Percentiles rank a stretch among this genome's conserved stretches.
phyloP scores from a whole-genome alignment of 257 asterid genomes.

The Fraxinus quadrangulata region DNA sequence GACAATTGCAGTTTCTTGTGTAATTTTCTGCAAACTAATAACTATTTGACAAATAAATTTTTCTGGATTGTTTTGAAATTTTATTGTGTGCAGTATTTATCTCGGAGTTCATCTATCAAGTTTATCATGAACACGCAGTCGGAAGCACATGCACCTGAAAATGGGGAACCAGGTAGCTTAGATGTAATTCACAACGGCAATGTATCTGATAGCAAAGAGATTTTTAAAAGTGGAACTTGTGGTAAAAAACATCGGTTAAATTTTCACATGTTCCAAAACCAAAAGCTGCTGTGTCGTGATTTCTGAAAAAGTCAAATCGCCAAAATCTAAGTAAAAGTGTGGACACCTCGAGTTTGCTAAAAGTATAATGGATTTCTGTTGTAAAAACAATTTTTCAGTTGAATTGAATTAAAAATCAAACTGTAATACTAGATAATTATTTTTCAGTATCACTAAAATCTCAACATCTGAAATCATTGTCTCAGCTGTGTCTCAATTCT shows the following conservation, averaged over 20 bases:
- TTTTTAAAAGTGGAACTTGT: conserved; percentile 46
- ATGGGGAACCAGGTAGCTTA: conserved; percentile 42
- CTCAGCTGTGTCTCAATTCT: neutral
- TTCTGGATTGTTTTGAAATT: conserved; percentile 21
- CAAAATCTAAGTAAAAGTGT: conserved; percentile 12
- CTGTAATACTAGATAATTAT: neutral
- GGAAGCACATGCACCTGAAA: conserved; percentile 43
- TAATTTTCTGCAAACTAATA: conserved; percentile 21
- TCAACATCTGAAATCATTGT: neutral
- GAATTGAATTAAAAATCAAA: neutral
- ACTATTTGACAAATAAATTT: conserved; percentile 13
- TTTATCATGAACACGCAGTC: conserved; percentile 62
- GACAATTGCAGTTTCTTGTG: neutral
- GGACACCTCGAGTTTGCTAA: conserved; percentile 13
- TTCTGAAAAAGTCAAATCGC: conserved; percentile 13
- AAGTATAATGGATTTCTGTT: conserved; percentile 2
- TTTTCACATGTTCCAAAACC: conserved; percentile 7
- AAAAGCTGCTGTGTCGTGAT: conserved; percentile 2
- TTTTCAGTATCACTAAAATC: neutral
- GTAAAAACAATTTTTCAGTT: neutral
- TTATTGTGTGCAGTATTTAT: conserved; percentile 27
- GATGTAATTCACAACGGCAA: conserved; percentile 47
- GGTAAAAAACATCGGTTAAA: conserved; percentile 35
- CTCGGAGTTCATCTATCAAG: conserved; percentile 28
- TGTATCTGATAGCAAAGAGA: conserved; percentile 56